Conservation (phyloP, 208 protist species). For the Trypanosoma platydactyli region DNA sequence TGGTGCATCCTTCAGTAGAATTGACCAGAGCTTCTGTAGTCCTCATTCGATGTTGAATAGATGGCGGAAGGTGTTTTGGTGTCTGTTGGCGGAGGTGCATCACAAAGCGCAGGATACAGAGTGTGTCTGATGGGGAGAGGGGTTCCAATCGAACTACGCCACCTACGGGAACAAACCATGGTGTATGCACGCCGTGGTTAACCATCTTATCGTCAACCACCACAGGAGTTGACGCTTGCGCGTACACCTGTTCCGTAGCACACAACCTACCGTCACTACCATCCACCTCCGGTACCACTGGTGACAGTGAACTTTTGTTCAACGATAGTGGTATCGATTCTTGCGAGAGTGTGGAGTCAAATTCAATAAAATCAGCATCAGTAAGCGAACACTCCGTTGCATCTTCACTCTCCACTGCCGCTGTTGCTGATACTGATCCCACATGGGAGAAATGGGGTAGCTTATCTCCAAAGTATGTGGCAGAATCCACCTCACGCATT, state of each 20-base stretch:
- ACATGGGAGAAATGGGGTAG: not conserved
- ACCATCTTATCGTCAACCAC: slow-evolving; percentile 13
- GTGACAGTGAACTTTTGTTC: not conserved
- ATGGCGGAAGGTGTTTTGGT: slow-evolving; percentile 31
- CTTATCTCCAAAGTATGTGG: slow-evolving; percentile 40
- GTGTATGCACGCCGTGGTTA: slow-evolving; percentile 27
- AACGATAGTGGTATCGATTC: not conserved
- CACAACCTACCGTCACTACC: not conserved
- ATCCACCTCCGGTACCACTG: not conserved
- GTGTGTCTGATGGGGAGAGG: slow-evolving; percentile 42
- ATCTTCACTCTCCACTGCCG: slow-evolving; percentile 6
- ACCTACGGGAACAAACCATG: slow-evolving; percentile 60
- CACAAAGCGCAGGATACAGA: slow-evolving; percentile 55
- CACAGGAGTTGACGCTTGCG: not conserved
- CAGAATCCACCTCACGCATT: slow-evolving; percentile 71
- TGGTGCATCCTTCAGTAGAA: not conserved
- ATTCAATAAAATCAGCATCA: slow-evolving; percentile 27
- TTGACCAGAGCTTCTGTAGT: not conserved
- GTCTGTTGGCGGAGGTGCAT: slow-evolving; percentile 63
- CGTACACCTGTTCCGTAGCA: not conserved
- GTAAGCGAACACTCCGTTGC: slow-evolving; percentile 3
- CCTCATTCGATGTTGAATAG: slow-evolving; percentile 24
- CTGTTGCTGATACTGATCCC: not conserved
- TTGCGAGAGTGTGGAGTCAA: slow-evolving; percentile 7
- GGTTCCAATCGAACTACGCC: slow-evolving; percentile 55